Evolutionary conservation across 495 filamentous ascomycete genomes (phyloP).

Genomic region (Jackrogersella multiformis): DNA sequence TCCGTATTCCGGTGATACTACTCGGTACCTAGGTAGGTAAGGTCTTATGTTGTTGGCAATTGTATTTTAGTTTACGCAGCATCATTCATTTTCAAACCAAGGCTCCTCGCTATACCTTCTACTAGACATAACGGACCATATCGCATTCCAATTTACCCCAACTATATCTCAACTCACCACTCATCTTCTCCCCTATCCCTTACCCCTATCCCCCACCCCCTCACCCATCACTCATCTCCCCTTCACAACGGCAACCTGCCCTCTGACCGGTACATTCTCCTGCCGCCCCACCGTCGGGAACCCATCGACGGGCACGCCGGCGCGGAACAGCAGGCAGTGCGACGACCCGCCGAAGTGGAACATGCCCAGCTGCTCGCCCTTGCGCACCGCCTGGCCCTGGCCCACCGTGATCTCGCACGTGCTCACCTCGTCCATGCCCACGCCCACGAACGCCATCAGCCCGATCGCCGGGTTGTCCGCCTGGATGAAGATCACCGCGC

Average conservation of each 20-base stretch:
- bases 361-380: conserved; percentile 76
- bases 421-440: conserved; percentile 78
- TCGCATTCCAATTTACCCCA: neutral
- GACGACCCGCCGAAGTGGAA: conserved; percentile 78
- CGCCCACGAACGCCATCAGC: conserved; percentile 69
- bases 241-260: conserved; percentile 58
- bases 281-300: conserved; percentile 60
- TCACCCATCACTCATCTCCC: conserved; percentile 18
- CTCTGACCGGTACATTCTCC: conserved; percentile 67
- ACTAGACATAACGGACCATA: neutral
- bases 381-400: conserved; percentile 67
- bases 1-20: neutral
- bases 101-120: neutral
- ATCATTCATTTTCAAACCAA: neutral
- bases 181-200: neutral
- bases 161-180: neutral
- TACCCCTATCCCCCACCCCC: neutral
- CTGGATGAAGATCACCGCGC: conserved; percentile 73
- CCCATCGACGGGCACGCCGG: conserved; percentile 50
- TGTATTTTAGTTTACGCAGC: neutral
- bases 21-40: too few species aligned
- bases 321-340: conserved; percentile 68
- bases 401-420: conserved; percentile 72
- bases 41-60: neutral
- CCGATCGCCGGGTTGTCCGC: conserved; percentile 72